Evolutionary conservation across 352 stramenopile species (phyloP), one percentile per base, ranked within the genome.

Genomic region (Phytophthora capsici): DNA sequence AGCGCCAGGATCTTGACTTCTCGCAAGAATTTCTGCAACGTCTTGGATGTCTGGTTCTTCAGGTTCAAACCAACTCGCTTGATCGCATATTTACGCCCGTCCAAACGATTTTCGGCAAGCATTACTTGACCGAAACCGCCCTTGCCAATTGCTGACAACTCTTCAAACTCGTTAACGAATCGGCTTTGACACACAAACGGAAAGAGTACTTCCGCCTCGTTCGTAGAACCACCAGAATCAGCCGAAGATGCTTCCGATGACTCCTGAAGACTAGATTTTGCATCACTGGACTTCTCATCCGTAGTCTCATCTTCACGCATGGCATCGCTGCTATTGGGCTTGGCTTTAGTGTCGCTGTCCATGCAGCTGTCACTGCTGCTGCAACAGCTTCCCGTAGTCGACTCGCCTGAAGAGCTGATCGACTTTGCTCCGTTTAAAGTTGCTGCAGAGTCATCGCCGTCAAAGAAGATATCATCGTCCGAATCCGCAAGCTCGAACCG

Each of bases 81-180:
- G 40, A 99, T 92, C 1, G 94, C 96, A 69, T 98, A 98, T 34
- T 96, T 88, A 57, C 93, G 82, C 20, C 94, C 85, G 77, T 99
- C 96, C 0, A 98, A 72, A 6, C 93, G 89, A 73, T 99, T 98
- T 48, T 96, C 86, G 12, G 91, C 92, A 26, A 98, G 84, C 51
- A 98, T 93, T 4, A 99, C 96, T 81, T 98, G 90, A 14, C 96
- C 96, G 32, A 98, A 98, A 1, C 95, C 96, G 41, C 96, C 96
- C 67, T 97, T 88, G 14, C 95, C 96, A 47, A 99, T 86, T 7
- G 92, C 78, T 17, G 86, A 93, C 10, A 93, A 63, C 60, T 95
- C 82, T 26, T 90, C 78, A 73, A 95, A 95, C 43, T 95, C 86
- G 48, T 95, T 93, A 36, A 82, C 69, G 57, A 95, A 95, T 26